Evolutionary conservation across 495 filamentous ascomycete genomes (phyloP), one percentile per base, ranked within the genome.

Genomic region (Penicillium parvum): DNA sequence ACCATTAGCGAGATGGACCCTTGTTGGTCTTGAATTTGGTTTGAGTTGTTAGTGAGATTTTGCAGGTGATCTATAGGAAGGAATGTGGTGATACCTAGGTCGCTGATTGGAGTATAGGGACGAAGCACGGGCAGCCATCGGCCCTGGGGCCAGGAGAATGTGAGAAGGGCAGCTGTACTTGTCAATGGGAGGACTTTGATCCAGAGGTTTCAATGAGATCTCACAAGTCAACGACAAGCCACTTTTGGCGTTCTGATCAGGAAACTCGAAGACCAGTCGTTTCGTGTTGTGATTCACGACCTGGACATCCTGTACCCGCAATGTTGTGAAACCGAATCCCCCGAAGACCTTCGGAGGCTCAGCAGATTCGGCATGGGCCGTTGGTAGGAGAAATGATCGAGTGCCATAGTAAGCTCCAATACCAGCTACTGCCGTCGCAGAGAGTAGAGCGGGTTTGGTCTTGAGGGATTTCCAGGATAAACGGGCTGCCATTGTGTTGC

Each of bases 281-380:
- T 83, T 85, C 4, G 79, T 83, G 47, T 86, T 81, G 61, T 82
- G 78, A 53, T 79, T 84, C 37, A 85, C 69, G 1, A 61, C 47
- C 50, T 83, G 71, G 35, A 72, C 66, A 53, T 76, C 79, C 28
- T 61, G 52, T 15, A 66, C 16, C 5, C 62, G 62, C 18, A 65
- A 34, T 0, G 57, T 55, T 1, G 52, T 60, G 14, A 58, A 50
- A 1, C 53, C 52, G 12, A 53, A 52, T 1, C 53, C 50, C 3
- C 46, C 37, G 33, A 64, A 64, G 3, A 53, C 37, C 15, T 48
- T 46, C 3, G 47, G 49, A 2, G 47, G 8, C 32, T 55, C 47
- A 10, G 27, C 40, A 2, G 58, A 60, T 33, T 64, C 61, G 3
- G 58, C 61, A 23, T 55, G 36, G 11, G 34, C 53, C 5, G 37